Evolutionary conservation across 257 asterid species (phyloP).

Genomic region (Gynochthodes officinalis): DNA sequence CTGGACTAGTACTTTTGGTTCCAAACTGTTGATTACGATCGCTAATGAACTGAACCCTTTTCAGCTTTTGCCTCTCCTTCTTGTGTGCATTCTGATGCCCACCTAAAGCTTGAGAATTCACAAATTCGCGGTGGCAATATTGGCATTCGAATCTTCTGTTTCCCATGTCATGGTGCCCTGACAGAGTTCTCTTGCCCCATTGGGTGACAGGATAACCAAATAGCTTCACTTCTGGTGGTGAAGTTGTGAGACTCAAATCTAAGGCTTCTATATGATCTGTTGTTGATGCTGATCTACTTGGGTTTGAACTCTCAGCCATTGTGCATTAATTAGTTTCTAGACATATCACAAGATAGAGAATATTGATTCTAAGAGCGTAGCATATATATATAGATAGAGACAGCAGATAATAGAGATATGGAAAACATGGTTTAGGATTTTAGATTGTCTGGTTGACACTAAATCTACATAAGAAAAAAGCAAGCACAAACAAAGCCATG

Average conservation of each 20-base stretch:
- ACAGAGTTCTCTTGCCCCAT: constrained; percentile 9
- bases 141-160: constrained; percentile 59
- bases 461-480: no score
- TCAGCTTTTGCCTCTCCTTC: constrained; percentile 66
- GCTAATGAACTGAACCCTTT: constrained; percentile 38
- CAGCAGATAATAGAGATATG: background rate
- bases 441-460: constrained; percentile 10
- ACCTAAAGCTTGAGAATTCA: constrained; percentile 74
- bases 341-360: background rate
- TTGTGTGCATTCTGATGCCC: constrained; percentile 91
- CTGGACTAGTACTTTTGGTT: constrained; percentile 17
- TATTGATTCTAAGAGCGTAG: background rate
- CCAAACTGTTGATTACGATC: constrained; percentile 36
- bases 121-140: constrained; percentile 52
- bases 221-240: constrained; percentile 41
- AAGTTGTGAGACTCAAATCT: constrained; percentile 23
- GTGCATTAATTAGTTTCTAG: constrained; percentile 1
- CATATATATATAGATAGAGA: constrained; percentile 9
- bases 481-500: constrained; percentile 1
- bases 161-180: constrained; percentile 14
- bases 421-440: background rate
- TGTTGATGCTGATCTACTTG: constrained; percentile 17
- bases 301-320: constrained; percentile 52
- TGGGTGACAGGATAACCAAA: constrained; percentile 49
- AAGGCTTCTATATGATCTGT: constrained; percentile 21